Base-by-base conservation (phyloP, 208 protist species). In the Crithidia bombi region DNA sequence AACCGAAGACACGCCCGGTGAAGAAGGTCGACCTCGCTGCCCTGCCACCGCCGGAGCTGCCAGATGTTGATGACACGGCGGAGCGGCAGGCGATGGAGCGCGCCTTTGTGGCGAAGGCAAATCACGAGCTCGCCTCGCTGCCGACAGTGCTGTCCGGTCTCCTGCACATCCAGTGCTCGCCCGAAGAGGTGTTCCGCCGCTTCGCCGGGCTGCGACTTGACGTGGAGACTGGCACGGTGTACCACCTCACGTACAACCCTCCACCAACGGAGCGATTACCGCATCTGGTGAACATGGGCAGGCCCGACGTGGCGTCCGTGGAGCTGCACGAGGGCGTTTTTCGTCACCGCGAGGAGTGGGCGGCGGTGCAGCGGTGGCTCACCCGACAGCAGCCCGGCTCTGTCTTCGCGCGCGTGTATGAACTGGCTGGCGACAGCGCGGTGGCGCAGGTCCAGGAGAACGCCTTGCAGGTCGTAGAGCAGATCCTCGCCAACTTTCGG, bases 151-250 rank as follows among this genome's bases (percentile, higher is more conserved):
- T 94, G 38, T 81, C 75, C 41, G 73, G 79, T 11, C 61, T 92
- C 39, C 35, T 96, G 21, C 78, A 85, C 64, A 86, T 96, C 39
- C 56, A 82, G 47, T 96, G 92, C 63, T 33, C 70, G 30, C 67
- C 89, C 0, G 61, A 69, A 46, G 89, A 91, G 57, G 79, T 92
- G 17, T 96, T 96, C 72, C 47, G 64, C 44, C 89, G 92, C 30
- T 93, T 90, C 62, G 86, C 89, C 33, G 92, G 87, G 15, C 81
- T 96, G 25, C 92, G 92, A 43, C 61, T 89, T 15, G 91, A 96
- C 67, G 56, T 69, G 39, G 91, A 94, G 66, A 94, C 87, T 5
- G 77, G 83, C 25, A 76, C 83, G 51, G 74, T 86, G 63, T 96
- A 93, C 73, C 91, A 96, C 75, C 85, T 96, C 79, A 69, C 81